Conservation (phyloP, 2,329 filamentous ascomycete genomes). For the Furcasterigmium sp. region DNA sequence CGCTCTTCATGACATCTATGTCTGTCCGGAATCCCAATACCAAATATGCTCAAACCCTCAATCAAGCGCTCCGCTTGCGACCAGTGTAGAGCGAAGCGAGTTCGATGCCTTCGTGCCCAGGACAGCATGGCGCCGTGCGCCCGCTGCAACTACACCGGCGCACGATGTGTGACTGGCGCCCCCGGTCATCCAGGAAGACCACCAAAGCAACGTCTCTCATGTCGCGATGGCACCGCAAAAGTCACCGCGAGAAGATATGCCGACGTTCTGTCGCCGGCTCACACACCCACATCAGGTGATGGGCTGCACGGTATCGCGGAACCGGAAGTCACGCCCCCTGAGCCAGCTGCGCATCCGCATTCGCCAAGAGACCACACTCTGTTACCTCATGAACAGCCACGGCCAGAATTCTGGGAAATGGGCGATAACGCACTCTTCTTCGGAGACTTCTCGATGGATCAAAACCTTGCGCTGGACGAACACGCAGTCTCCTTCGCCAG, state of each 20-base stretch:
- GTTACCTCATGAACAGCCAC: slow-evolving; percentile 5
- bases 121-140: slow-evolving; percentile 13
- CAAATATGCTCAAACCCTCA: slow-evolving; percentile 2
- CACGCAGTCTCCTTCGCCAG: slow-evolving; percentile 6
- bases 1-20: neutral
- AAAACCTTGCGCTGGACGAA: slow-evolving; percentile 6
- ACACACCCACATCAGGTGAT: too few relatives aligned
- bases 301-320: slow-evolving; percentile 2
- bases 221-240: neutral
- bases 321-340: slow-evolving; percentile 3
- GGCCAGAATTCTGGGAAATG: slow-evolving; percentile 9
- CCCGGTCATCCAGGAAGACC: slow-evolving; percentile 14
- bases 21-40: neutral
- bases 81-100: slow-evolving; percentile 16
- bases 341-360: slow-evolving; percentile 3
- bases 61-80: slow-evolving; percentile 16
- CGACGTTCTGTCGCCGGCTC: neutral
- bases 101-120: slow-evolving; percentile 14
- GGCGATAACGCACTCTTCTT: slow-evolving; percentile 8
- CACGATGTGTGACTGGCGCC: slow-evolving; percentile 13
- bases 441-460: slow-evolving; percentile 7
- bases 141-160: slow-evolving; percentile 12
- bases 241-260: neutral
- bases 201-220: slow-evolving; percentile 8
- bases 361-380: neutral